A percentile compares a stretch with the other conserved stretches of the same genome.
phyloP scores from a whole-genome alignment of 2,329 filamentous ascomycete genomes.

The Alternaria sp. region DNA sequence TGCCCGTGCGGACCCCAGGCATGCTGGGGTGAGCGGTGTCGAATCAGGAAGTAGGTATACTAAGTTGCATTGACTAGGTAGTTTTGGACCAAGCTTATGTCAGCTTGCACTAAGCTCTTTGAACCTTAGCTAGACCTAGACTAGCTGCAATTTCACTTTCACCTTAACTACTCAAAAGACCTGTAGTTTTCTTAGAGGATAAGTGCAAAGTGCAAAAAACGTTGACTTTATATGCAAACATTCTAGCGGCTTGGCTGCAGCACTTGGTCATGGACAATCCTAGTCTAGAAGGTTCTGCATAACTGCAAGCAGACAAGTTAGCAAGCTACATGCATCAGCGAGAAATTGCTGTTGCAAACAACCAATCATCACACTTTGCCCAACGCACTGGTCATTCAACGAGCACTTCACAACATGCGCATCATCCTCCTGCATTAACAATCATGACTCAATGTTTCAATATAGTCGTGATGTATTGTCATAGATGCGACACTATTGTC shows the following conservation, averaged over 20 bases:
- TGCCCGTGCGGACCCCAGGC: neutral
- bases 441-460: neutral
- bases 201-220: neutral
- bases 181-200: neutral
- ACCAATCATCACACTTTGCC: neutral
- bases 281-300: neutral
- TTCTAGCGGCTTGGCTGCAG: neutral
- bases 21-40: neutral
- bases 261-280: neutral
- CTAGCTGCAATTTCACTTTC: neutral
- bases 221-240: neutral
- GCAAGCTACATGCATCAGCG: neutral
- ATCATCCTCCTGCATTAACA: neutral
- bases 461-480: neutral
- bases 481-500: neutral
- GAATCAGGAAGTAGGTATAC: neutral
- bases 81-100: neutral
- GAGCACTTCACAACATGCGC: neutral
- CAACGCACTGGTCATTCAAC: neutral
- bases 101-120: neutral
- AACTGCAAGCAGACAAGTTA: neutral
- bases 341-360: neutral
- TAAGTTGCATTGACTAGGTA: neutral
- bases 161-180: neutral
- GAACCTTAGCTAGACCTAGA: neutral